Base-by-base conservation (phyloP, 257 asterid genomes). In the Mentha longifolia region DNA sequence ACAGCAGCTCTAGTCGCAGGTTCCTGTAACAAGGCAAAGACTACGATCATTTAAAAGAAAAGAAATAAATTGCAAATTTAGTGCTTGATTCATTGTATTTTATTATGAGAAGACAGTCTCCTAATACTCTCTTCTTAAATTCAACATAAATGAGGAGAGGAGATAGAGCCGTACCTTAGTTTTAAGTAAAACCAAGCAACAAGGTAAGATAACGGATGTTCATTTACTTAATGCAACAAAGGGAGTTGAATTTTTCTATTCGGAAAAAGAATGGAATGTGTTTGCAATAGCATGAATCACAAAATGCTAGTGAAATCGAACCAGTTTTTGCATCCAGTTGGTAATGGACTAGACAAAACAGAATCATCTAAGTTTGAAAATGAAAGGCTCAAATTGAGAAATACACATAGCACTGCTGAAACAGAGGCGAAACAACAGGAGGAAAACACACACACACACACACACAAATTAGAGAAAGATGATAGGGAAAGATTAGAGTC, bases 1-100 rank as follows among this genome's bases (percentile, higher is more conserved):
- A 88, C 88, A 43, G 84, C 47, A 77, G 78, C 78, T 61, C 75
- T 75, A 69, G 91, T 52, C 35, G 84, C 60, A 61, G 79, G 78
- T 66, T 39, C 73, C 95, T 89, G 92, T 35, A 37, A 54, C 19
- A 78, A 72, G 54, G 68, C 65, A 66, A 14, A 58, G 11, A 13
- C 9, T 28, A 57, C 7, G 63, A 30, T 16, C 39, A 12, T 56
- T 56, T 28, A 28, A 28, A 28, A 28, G 5, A 22, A 12, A 22
- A 55, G 20, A 1, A 12, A 55, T 13, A 39, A 0, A 39, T 39
- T 42, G 8, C 15, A 35, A 42, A 52, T 50, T 57, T 45, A 22
- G 68, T 4, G 55, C 10, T 35, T 6, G 54, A 51, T 37, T 76
- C 59, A 12, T 30, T 42, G 60, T 30, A 59, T 71, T 17, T 12